Percentiles rank a stretch among this genome's conserved stretches.
These are phyloP conservation scores for Acephala macrosclerotiorum DNA, from an alignment of 2,329 filamentous ascomycete genomes.

Conservation along the genomic window DNA sequence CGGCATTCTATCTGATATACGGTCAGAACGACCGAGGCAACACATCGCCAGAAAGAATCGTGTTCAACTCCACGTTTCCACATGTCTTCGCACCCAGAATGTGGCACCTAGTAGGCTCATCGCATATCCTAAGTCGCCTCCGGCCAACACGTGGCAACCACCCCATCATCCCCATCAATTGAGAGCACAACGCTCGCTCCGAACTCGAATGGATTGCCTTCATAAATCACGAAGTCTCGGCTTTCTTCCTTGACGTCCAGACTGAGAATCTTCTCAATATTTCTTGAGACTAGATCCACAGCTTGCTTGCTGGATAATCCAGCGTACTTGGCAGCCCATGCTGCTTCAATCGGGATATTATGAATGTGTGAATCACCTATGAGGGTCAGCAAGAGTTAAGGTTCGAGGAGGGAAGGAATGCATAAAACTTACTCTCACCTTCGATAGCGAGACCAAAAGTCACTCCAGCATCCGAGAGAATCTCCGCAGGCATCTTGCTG, in stretches of 20 bases:
- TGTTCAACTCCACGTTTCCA: not conserved
- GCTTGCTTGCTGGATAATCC: constrained; percentile 45
- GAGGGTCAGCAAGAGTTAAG: not conserved
- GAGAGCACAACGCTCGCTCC: constrained; percentile 49
- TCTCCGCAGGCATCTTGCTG: constrained; percentile 47
- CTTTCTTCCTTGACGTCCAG: constrained; percentile 41
- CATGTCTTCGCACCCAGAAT: not conserved
- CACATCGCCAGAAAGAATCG: not conserved
- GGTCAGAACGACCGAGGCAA: not conserved
- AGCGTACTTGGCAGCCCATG: constrained; percentile 51
- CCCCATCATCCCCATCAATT: constrained; percentile 42
- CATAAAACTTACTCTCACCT: constrained; percentile 38
- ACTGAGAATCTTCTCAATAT: constrained; percentile 51
- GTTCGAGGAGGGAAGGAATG: constrained; percentile 19
- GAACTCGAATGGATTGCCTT: constrained; percentile 51
- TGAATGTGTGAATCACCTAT: constrained; percentile 48
- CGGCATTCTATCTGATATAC: not conserved
- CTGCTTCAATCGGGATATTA: constrained; percentile 48
- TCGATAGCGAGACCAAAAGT: constrained; percentile 45
- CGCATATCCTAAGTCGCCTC: constrained; percentile 25
- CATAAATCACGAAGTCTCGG: constrained; percentile 52
- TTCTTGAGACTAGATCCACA: constrained; percentile 49
- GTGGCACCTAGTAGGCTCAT: not conserved
- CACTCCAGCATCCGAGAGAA: constrained; percentile 50
- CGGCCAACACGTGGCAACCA: constrained; percentile 47